Evolutionary conservation across 495 filamentous ascomycete genomes (phyloP).

Genomic region (Penicillium mononematosum): DNA sequence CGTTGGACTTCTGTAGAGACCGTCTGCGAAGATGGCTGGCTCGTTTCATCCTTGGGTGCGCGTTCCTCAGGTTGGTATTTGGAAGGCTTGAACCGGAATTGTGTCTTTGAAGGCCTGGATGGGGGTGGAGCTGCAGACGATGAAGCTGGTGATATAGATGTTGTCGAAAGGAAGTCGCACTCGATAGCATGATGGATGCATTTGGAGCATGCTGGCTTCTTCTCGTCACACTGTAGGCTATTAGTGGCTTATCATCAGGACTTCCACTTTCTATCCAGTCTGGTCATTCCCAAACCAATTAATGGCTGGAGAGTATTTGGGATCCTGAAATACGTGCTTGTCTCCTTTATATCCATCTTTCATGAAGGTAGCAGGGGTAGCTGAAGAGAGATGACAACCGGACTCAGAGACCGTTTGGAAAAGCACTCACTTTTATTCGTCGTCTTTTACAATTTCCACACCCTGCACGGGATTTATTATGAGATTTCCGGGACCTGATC

Average conservation of each 20-base stretch:
- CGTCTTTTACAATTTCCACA: conserved; percentile 37
- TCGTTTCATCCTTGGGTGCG: conserved; percentile 6
- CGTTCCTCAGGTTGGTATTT: conserved; percentile 18
- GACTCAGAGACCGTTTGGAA: neutral
- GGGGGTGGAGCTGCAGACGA: conserved; percentile 5
- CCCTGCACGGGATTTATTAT: conserved; percentile 36
- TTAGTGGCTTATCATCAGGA: conserved; percentile 5
- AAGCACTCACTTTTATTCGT: conserved; percentile 35
- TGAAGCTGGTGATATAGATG: conserved; percentile 5
- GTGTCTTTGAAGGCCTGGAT: neutral
- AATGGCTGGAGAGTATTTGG: conserved; percentile 2
- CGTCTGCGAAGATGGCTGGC: conserved; percentile 12
- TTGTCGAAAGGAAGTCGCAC: conserved; percentile 25
- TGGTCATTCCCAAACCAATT: neutral
- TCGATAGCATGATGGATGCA: conserved; percentile 30
- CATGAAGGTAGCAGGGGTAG: neutral
- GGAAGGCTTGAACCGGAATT: conserved; percentile 14
- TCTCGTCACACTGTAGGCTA: conserved; percentile 37
- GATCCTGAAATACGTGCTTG: conserved; percentile 6
- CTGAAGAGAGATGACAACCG: neutral
- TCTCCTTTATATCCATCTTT: neutral
- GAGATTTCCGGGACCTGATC: conserved; percentile 26
- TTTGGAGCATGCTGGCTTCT: conserved; percentile 32
- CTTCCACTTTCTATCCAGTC: neutral
- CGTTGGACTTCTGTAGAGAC: neutral